Percentiles rank a stretch among this genome's conserved stretches.
Evolutionary conservation across 176 grass and related monocot species (phyloP).

Genomic region (Secale cereale): DNA sequence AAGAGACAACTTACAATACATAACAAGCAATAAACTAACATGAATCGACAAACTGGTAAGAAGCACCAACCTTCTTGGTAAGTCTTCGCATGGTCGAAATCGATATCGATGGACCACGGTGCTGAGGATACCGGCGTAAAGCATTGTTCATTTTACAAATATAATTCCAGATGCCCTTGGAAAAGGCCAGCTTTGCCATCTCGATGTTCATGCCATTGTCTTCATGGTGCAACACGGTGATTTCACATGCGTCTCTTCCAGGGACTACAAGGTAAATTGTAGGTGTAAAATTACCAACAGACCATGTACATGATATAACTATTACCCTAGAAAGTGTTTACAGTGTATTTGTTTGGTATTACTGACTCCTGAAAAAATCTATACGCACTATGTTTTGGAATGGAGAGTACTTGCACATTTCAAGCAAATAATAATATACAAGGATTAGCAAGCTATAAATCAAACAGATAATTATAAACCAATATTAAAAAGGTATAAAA

Average conservation of each 20-base stretch:
- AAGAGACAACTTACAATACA: background rate
- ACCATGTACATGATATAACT: background rate
- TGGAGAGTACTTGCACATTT: background rate
- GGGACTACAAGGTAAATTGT: slow-evolving; percentile 54
- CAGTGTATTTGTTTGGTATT: too few species aligned
- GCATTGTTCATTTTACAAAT: slow-evolving; percentile 95
- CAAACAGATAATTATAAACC: background rate
- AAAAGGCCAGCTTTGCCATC: slow-evolving; percentile 97
- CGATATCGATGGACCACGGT: slow-evolving; percentile 29
- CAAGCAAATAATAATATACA: background rate
- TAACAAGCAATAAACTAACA: background rate
- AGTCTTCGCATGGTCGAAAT: slow-evolving; percentile 61
- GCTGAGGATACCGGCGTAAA: slow-evolving; percentile 62
- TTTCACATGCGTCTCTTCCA: slow-evolving; percentile 83
- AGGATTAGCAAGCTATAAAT: background rate
- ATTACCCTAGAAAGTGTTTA: background rate
- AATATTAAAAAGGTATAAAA: background rate
- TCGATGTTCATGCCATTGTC: slow-evolving; percentile 85
- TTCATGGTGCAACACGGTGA: slow-evolving; percentile 85
- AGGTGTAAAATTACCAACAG: slow-evolving; percentile 8
- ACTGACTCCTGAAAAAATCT: background rate
- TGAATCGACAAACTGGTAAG: background rate
- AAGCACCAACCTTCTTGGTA: slow-evolving; percentile 64
- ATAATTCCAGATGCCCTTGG: slow-evolving; percentile 95
- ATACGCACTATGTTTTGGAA: background rate